Conservation (phyloP, 1,139 yeast genomes). For the Sugiyamaella grinbergsii region DNA sequence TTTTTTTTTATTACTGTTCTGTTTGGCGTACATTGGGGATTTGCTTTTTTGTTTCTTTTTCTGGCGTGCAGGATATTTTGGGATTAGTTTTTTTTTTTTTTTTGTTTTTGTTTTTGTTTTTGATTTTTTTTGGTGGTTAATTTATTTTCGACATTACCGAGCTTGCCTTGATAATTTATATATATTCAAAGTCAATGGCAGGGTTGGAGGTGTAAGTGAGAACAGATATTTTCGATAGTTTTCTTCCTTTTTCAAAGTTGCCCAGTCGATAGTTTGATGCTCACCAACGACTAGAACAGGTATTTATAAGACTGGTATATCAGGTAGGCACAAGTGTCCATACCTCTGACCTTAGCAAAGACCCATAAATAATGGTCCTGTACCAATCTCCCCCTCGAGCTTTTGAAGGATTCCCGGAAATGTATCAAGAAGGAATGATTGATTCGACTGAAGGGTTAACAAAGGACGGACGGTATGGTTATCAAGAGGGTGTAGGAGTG, state of each 20-base stretch:
- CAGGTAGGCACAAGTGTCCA: no score
- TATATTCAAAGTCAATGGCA: no score
- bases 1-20: not conserved
- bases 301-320: no score
- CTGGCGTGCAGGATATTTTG: not conserved
- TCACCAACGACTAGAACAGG: no score
- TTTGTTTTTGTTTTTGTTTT: not conserved
- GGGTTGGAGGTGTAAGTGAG: no score
- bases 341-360: not conserved
- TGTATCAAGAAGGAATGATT: slow-evolving; percentile 13
- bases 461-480: not conserved
- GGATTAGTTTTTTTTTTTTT: not conserved
- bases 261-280: no score
- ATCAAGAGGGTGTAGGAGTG: no score
- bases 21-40: not conserved
- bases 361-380: slow-evolving; percentile 9
- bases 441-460: not conserved
- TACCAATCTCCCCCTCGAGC: slow-evolving; percentile 13
- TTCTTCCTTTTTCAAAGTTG: no score
- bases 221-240: no score
- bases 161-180: not conserved
- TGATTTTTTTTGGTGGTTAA: not conserved
- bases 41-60: no score
- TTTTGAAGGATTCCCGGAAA: slow-evolving; percentile 10
- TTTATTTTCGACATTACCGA: not conserved